Evolutionary conservation across 2,329 filamentous ascomycete genomes (phyloP), one percentile per base, ranked within the genome.

Genomic region (Pseudogymnoascus sp.): DNA sequence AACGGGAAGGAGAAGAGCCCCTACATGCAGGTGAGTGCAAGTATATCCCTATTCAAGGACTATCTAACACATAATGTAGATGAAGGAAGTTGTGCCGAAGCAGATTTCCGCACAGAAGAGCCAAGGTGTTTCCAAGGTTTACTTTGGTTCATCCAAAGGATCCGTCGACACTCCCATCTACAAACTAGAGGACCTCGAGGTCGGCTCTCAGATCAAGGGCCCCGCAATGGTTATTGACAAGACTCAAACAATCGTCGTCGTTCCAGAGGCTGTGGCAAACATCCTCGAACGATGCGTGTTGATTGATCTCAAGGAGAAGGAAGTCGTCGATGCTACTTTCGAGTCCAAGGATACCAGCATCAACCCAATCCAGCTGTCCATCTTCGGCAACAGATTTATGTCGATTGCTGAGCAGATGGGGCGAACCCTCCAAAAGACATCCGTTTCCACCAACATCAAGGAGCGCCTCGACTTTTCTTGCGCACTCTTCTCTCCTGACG

Each of bases 221-320:
- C 91, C 92, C 0, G 91, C 91, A 0, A 89, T 96, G 74, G 81
- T 96, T 62, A 90, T 90, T 1, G 92, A 92, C 68, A 86, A 87
- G 5, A 92, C 89, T 0, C 92, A 97, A 74, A 97, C 92, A 0
- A 93, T 97, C 64, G 89, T 97, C 0, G 85, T 96, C 1, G 88
- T 89, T 0, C 92, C 92, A 0, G 83, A 82, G 30, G 83, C 90
- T 2, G 83, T 84, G 28, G 92, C 92, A 0, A 75, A 90, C 4
- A 35, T 57, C 12, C 84, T 94, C n/a, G 80, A 89, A 64, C 94
- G 90, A 0, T 92, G 96, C 68, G 90, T 96, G 3, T 81, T 96
- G 12, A 91, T 97, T 70, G 90, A 95, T 38, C 25, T 64, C 5
- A 33, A 39, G 12, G 38, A 59, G 11, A 47, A 25, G 20, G n/a